Evolutionary conservation across 2,329 filamentous ascomycete genomes (phyloP).

Genomic region (Ophiosphaerella korrae): DNA sequence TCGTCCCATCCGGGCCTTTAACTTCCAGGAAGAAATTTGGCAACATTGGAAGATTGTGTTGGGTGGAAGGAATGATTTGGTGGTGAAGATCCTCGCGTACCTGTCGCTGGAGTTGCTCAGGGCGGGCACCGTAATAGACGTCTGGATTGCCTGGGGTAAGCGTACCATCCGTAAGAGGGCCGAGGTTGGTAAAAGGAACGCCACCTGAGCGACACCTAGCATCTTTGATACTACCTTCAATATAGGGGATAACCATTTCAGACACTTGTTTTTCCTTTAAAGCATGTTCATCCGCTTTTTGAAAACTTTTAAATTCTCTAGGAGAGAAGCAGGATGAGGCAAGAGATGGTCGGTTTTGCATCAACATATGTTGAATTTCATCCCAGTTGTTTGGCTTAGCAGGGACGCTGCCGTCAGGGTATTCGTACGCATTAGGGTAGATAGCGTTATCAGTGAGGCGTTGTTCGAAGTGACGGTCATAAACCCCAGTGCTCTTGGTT

Average conservation of each 20-base stretch:
- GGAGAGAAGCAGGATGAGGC: constrained; percentile 43
- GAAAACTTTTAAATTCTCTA: constrained; percentile 24
- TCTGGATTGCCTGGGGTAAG: constrained; percentile 35
- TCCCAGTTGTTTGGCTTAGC: constrained; percentile 39
- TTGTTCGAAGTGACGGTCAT: no score
- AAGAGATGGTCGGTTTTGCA: constrained; percentile 40
- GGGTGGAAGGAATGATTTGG: constrained; percentile 38
- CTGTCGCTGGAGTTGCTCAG: constrained; percentile 32
- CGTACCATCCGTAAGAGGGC: constrained; percentile 16
- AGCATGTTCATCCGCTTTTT: constrained; percentile 28
- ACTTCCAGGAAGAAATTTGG: constrained; percentile 49
- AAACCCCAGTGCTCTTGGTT: no score
- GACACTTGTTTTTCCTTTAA: constrained; percentile 45
- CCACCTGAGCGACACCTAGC: constrained; percentile 28
- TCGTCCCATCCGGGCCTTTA: constrained; percentile 40
- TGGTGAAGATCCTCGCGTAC: constrained; percentile 31
- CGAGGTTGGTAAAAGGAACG: constrained; percentile 26
- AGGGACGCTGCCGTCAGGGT: constrained; percentile 23
- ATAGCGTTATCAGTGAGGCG: no score
- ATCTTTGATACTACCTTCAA: constrained; percentile 23
- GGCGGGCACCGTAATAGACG: constrained; percentile 37
- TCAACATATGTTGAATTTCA: constrained; percentile 35
- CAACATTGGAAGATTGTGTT: constrained; percentile 20
- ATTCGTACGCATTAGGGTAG: no score
- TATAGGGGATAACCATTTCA: constrained; percentile 40